Evolutionary conservation across 139 green algal species (phyloP), one percentile per base, ranked within the genome.

Genomic region (Volvox africanus): DNA sequence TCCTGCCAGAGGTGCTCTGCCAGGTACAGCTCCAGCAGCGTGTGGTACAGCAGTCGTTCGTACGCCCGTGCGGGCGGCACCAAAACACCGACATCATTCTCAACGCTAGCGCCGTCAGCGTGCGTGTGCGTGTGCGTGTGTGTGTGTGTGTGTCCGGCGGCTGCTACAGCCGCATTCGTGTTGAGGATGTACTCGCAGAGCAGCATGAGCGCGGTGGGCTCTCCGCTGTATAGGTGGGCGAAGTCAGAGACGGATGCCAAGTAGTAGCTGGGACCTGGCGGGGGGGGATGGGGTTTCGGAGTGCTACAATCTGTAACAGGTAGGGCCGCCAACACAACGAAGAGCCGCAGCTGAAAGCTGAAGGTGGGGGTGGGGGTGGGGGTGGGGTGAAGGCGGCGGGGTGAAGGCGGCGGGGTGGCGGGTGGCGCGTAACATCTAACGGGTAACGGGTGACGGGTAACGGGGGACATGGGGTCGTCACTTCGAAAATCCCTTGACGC

Each of bases 21-120:
- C 44, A 99, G 95, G 92, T 99, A 98, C 37, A 99, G 93, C 95
- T 99, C 95, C 91, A 99, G 94, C 82, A 99, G 92, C 2, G 96
- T 98, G 88, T 97, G 97, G 92, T 97, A 98, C 89, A 98, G 93
- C 85, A 95, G 80, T 36, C 91, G 88, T 85, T 97, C 91, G 75
- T 90, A 62, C 37, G 68, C 36, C 11, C 68, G 37, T 36, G 83
- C 33, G 9, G 35, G 67, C 62, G n/a, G 68, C 1, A 19, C 33
- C 11, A 14, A 13, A 30, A 9, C 82, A 5, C 30, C 61, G 37
- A 11, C 73, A 28, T 78, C 87, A 50, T 84, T n/a, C 32, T 65
- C 82, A 16, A 33, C n/a, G 37, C 14, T 50, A n/a, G 20, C 87
- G 61, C 61, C 62, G 61, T 1, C 13, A 30, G 0, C 32, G 32